Conservation (phyloP, 2,329 filamentous ascomycete genomes). For the Trichoderma cornu-damae region DNA sequence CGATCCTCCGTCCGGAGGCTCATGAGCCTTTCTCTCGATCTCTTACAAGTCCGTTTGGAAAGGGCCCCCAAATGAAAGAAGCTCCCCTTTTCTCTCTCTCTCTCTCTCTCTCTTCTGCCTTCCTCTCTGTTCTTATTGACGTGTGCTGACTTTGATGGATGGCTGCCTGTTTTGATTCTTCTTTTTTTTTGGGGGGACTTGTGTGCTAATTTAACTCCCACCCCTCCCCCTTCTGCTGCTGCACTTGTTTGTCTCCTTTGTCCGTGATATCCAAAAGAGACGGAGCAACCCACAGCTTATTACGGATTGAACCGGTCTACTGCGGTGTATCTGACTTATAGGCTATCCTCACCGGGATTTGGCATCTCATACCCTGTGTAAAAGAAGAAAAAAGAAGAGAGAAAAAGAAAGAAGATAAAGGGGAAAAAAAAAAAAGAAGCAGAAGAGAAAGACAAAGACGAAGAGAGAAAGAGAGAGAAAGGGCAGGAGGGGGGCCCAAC, state of each 20-base stretch:
- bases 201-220: not conserved
- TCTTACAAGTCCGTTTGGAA: not conserved
- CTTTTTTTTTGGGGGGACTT: too few relatives aligned
- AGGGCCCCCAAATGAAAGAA: not conserved
- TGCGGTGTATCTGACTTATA: not conserved
- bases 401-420: not conserved
- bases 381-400: not conserved
- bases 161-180: not conserved
- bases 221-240: not conserved
- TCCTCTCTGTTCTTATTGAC: not conserved
- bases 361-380: not conserved
- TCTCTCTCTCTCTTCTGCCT: not conserved
- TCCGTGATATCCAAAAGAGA: not conserved
- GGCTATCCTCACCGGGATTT: not conserved
- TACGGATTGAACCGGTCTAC: not conserved
- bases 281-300: not conserved
- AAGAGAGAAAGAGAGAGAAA: not conserved
- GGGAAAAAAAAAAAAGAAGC: not conserved
- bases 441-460: not conserved
- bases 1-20: constrained; percentile 9
- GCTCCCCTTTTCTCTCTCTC: not conserved
- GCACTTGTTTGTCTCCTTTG: not conserved
- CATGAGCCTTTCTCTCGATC: too few relatives aligned
- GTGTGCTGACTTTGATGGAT: not conserved
- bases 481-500: not conserved